Conservation (phyloP, 306 rosid species). For the Nissolia schottii region DNA sequence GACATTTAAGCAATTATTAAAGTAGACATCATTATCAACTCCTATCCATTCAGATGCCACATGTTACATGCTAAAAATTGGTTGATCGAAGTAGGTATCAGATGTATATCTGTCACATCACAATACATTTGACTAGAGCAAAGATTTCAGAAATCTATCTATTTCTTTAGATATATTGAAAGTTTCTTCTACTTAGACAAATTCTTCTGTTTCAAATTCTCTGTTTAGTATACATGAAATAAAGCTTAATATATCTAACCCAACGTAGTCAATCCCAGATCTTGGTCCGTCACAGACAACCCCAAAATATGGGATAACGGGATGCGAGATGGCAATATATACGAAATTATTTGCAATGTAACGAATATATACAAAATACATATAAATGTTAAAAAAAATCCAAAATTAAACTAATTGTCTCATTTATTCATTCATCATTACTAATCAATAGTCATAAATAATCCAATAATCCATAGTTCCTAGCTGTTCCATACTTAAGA, state of each 20-base stretch:
- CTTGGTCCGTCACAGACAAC: too few relatives aligned
- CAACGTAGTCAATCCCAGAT: too few relatives aligned
- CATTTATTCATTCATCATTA: too few relatives aligned
- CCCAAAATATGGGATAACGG: too few relatives aligned
- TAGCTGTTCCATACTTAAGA: too few relatives aligned
- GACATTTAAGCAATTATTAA: neutral
- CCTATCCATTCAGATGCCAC: neutral
- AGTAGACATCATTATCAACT: neutral
- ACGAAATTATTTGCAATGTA: too few relatives aligned
- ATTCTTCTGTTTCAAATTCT: neutral
- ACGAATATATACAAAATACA: too few relatives aligned
- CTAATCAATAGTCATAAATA: too few relatives aligned
- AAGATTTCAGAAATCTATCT: neutral
- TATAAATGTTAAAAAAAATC: too few relatives aligned
- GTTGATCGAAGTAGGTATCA: neutral
- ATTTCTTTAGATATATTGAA: neutral
- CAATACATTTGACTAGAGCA: neutral
- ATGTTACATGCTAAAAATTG: neutral
- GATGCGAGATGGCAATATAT: too few relatives aligned
- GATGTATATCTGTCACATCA: neutral
- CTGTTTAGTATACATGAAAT: neutral
- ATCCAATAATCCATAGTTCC: too few relatives aligned
- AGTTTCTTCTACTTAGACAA: neutral
- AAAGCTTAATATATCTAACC: neutral
- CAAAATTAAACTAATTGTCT: too few relatives aligned